Evolutionary conservation across 768 basidiomycete genomes (phyloP).

Genomic region (Serpula lacrymans): DNA sequence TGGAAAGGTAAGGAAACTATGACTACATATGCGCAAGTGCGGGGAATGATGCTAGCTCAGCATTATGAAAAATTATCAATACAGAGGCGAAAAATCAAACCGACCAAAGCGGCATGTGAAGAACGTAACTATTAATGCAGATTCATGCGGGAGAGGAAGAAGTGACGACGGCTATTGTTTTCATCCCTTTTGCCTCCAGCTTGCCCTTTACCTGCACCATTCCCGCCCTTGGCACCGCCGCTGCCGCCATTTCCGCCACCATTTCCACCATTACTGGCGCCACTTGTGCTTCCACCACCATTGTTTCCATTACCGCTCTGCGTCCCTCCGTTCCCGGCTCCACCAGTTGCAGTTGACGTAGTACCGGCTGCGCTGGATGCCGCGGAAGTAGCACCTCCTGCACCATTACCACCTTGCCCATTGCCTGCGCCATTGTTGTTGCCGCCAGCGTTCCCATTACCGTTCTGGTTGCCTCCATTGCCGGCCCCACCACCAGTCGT

Average conservation of each 20-base stretch:
- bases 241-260: conserved; percentile 6
- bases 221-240: conserved; percentile 6
- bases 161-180: conserved; percentile 17
- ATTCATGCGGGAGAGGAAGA: conserved; percentile 14
- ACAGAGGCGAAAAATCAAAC: conserved; percentile 8
- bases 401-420: background rate
- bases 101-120: conserved; percentile 8
- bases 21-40: conserved; percentile 1
- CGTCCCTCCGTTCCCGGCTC: background rate
- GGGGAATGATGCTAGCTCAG: conserved; percentile 4
- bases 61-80: conserved; percentile 13
- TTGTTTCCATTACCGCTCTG: conserved; percentile 6
- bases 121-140: conserved; percentile 12
- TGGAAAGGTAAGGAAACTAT: conserved; percentile 11
- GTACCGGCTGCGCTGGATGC: background rate
- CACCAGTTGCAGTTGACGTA: background rate
- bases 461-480: background rate
- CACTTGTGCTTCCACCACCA: background rate
- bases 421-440: no score
- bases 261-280: conserved; percentile 1
- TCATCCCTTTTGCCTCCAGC: no score
- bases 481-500: conserved; percentile 1
- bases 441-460: no score
- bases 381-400: background rate
- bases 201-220: no score